phyloP scores from a whole-genome alignment of 208 protist genomes.

The Trypanosoma boissoni region DNA sequence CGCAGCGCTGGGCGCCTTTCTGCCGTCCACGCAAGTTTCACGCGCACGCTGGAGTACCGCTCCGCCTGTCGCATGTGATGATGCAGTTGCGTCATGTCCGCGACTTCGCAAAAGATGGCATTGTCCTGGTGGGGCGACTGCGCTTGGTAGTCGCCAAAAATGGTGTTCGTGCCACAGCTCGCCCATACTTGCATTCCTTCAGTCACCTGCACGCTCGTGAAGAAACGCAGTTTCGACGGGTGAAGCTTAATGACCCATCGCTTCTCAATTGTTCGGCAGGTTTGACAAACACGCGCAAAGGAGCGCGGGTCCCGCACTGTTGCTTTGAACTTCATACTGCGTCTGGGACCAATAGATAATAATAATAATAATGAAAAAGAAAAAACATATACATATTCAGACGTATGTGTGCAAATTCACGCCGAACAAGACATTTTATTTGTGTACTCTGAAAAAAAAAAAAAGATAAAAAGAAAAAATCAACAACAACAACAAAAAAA shows the following conservation, averaged over 20 bases:
- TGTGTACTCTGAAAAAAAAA: background rate
- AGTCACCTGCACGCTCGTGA: slow-evolving; percentile 49
- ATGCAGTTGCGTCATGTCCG: slow-evolving; percentile 54
- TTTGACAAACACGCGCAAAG: slow-evolving; percentile 51
- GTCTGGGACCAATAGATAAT: background rate
- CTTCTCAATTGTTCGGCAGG: slow-evolving; percentile 58
- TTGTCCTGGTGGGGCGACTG: slow-evolving; percentile 61
- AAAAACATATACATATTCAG: background rate
- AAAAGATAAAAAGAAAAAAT: slow-evolving; percentile 13
- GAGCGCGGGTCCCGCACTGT: slow-evolving; percentile 53
- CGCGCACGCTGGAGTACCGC: slow-evolving; percentile 24
- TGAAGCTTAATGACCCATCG: slow-evolving; percentile 66
- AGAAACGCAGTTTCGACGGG: slow-evolving; percentile 52
- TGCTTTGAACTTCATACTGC: slow-evolving; percentile 78
- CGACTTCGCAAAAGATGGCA: slow-evolving; percentile 76
- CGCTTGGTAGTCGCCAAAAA: slow-evolving; percentile 73
- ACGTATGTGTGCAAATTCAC: too few species aligned
- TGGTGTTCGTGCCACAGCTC: slow-evolving; percentile 43
- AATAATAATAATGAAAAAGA: slow-evolving; percentile 1
- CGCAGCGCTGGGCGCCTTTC: slow-evolving; percentile 28
- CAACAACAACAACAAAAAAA: slow-evolving; percentile 5
- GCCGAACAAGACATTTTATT: too few species aligned
- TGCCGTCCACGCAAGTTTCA: slow-evolving; percentile 51
- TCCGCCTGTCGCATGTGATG: slow-evolving; percentile 71
- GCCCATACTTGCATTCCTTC: slow-evolving; percentile 78